Percentiles rank a stretch among this genome's conserved stretches.
Evolutionary conservation across 768 basidiomycete species (phyloP).

Genomic region (Harrya chromipes): DNA sequence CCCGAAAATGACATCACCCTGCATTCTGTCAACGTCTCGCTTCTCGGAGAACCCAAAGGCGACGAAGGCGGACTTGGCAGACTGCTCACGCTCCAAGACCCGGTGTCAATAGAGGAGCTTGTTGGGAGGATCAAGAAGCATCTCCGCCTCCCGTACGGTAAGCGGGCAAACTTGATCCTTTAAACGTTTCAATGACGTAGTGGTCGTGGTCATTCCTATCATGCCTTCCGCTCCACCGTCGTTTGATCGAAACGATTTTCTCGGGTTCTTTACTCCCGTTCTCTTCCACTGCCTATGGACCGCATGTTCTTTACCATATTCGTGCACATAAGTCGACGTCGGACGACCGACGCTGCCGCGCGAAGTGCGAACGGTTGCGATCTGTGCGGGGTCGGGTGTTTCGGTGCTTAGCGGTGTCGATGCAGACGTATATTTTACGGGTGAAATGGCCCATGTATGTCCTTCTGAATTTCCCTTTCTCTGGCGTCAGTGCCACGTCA

Average conservation of each 20-base stretch:
- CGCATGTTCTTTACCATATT: conserved; percentile 10
- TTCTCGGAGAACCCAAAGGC: conserved; percentile 40
- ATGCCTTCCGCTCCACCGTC: not conserved
- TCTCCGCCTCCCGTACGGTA: conserved; percentile 59
- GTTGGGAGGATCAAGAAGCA: conserved; percentile 67
- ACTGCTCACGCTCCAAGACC: conserved; percentile 57
- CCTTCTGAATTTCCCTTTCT: conserved; percentile 15
- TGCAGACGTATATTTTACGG: conserved; percentile 90
- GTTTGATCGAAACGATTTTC: conserved; percentile 19
- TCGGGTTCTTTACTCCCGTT: conserved; percentile 18
- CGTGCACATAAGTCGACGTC: conserved; percentile 54
- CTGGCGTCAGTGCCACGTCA: conserved; percentile 12
- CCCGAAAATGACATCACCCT: conserved; percentile 29
- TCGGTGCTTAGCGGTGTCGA: conserved; percentile 66
- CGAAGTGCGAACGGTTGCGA: conserved; percentile 62
- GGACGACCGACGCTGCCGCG: conserved; percentile 43
- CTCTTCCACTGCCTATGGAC: conserved; percentile 3
- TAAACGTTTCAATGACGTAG: conserved; percentile 11
- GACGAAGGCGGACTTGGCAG: conserved; percentile 65
- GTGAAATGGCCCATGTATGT: conserved; percentile 87
- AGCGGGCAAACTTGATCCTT: conserved; percentile 13
- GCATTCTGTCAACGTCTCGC: conserved; percentile 24
- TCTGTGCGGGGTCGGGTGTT: conserved; percentile 90
- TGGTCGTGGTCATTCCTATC: not conserved
- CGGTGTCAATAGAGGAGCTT: conserved; percentile 57